A percentile compares a stretch with the other conserved stretches of the same genome.
Conservation (phyloP, 495 filamentous ascomycete genomes). For the Aspergillus coremiiformis region DNA sequence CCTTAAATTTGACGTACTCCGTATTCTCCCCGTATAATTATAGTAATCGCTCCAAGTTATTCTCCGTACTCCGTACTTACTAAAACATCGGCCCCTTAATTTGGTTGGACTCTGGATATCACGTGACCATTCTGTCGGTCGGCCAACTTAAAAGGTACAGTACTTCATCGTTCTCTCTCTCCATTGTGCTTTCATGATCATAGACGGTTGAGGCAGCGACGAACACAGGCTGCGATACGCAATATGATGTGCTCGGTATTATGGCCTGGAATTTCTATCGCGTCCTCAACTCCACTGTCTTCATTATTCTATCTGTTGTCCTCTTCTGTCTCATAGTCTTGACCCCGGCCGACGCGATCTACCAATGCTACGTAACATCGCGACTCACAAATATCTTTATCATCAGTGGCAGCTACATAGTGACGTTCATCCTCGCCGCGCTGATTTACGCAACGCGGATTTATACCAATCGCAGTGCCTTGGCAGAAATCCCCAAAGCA, state of each 20-base stretch:
- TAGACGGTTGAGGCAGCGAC: background rate
- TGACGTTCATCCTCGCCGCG: constrained; percentile 61
- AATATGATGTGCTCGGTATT: constrained; percentile 19
- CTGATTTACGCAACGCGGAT: constrained; percentile 81
- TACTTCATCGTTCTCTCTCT: too few relatives aligned
- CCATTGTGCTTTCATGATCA: background rate
- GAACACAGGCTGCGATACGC: constrained; percentile 6
- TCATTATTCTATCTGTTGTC: constrained; percentile 67
- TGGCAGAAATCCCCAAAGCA: constrained; percentile 74
- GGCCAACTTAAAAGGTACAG: too few relatives aligned
- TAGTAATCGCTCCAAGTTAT: too few relatives aligned
- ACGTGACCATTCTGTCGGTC: too few relatives aligned
- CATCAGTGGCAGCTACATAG: constrained; percentile 67
- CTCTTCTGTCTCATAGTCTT: constrained; percentile 66
- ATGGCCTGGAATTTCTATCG: constrained; percentile 57
- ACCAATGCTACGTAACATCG: constrained; percentile 57
- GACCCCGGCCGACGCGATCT: constrained; percentile 76
- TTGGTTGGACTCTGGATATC: background rate
- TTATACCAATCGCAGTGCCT: constrained; percentile 73
- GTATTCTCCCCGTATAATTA: too few relatives aligned
- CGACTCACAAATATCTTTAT: constrained; percentile 78
- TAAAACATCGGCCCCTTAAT: too few relatives aligned
- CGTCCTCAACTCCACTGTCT: constrained; percentile 75
- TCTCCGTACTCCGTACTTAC: too few relatives aligned
- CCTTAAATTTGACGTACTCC: too few relatives aligned